Evolutionary conservation across 176 grass and related monocot genomes (phyloP), one percentile per base, ranked within the genome.

Genomic region (Oropetium thomaeum): DNA sequence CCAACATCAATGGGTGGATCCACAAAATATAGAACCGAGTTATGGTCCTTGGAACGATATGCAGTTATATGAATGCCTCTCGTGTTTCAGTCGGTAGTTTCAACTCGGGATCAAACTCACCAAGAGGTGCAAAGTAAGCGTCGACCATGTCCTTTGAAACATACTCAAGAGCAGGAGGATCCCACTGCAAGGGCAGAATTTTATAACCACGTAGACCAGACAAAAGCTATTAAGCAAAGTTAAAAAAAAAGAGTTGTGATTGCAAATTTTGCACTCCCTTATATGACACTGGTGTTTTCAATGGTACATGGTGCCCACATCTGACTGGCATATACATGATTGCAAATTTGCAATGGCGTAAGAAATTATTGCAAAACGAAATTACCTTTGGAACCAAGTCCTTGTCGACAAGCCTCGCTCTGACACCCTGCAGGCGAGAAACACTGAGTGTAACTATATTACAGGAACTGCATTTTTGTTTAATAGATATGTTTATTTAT

Each of bases 361-460:
- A n/a, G n/a, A n/a, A n/a, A n/a, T n/a, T n/a, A n/a, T n/a, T n/a
- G n/a, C 35, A 19, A 70, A 67, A 30, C 61, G 47, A 2, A 4
- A 53, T 67, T 88, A 99, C 96, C 96, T 99, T 99, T 32, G 96
- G 89, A 58, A 79, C 41, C 23, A 69, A 84, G 60, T 99, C 96
- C 69, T 90, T 99, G 7, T 92, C 89, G 6, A 99, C 84, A 40
- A 99, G 25, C 35, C 89, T 79, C 2, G 96, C 89, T 86, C 96
- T 81, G 14, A 99, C 91, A 81, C 96, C 96, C 96, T 99, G 41
- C 48, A 79, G 2, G 31, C 4, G 12, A 72, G 26, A 39, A 71
- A 25, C 70, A 30, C 74, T 38, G 15, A 35, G 55, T 30, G 23
- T 11, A 49, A 30, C 10, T 22, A 59, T 51, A 32, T 35, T 32